Evolutionary conservation across 2,329 filamentous ascomycete genomes (phyloP).

Genomic region (Fusarium mangiferae): DNA sequence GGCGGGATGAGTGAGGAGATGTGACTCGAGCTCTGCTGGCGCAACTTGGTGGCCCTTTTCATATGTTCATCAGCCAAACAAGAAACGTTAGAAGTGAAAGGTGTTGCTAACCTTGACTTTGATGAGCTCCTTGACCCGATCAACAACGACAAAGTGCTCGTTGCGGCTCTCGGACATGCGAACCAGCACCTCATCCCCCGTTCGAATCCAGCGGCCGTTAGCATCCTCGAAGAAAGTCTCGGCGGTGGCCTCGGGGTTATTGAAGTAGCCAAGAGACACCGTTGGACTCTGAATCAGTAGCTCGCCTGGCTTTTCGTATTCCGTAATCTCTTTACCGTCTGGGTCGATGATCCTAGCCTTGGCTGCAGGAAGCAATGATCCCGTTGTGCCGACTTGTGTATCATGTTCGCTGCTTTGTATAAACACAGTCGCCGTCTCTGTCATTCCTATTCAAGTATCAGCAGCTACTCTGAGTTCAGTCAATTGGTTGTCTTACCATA

Average conservation of each 20-base stretch:
- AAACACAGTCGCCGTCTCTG: conserved; percentile 4
- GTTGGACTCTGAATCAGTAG: conserved; percentile 82
- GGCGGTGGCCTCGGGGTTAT: conserved; percentile 82
- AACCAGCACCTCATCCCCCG: conserved; percentile 84
- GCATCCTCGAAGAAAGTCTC: conserved; percentile 77
- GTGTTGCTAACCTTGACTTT: no score
- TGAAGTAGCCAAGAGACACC: conserved; percentile 83
- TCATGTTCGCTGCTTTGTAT: conserved; percentile 62
- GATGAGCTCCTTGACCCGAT: conserved; percentile 77
- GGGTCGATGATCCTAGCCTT: conserved; percentile 71
- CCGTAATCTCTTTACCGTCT: conserved; percentile 74
- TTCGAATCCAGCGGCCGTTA: conserved; percentile 80
- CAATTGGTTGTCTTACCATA: conserved; percentile 63
- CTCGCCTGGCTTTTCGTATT: conserved; percentile 79
- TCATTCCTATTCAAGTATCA: conserved; percentile 62
- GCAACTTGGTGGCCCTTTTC: conserved; percentile 81
- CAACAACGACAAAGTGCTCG: conserved; percentile 87
- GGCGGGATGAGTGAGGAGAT: conserved; percentile 74
- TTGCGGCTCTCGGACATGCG: conserved; percentile 70
- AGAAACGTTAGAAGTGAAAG: no score
- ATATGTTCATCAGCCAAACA: no score
- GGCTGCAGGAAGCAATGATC: conserved; percentile 70
- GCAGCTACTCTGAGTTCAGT: conserved; percentile 37
- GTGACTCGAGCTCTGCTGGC: conserved; percentile 80
- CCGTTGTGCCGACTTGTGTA: conserved; percentile 74